Base-by-base conservation (phyloP, 2,329 filamentous ascomycete genomes). In the Botrytis squamosa region DNA sequence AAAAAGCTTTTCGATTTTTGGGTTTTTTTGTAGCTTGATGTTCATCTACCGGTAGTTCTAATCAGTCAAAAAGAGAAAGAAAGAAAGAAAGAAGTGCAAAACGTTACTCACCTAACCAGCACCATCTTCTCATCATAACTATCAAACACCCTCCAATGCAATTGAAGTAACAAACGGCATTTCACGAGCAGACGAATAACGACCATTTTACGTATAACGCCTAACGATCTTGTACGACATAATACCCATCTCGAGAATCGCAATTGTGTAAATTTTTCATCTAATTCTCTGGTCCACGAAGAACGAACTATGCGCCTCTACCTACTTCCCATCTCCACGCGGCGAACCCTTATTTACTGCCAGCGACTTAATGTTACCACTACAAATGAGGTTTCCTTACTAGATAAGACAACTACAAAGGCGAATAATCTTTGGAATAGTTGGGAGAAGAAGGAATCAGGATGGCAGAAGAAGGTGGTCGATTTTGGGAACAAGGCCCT, bases 331-430 rank as follows among this genome's bases (percentile, higher is more conserved):
- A 92, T 99, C 79, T 97, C 95, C 74, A 97, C 94, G 77, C 90
- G 93, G 81, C 92, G 95, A 80, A 95, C 94, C 70, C 89, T 99
- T 76, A 90, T 99, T 80, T 98, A 97, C 86, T 97, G 93, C 83
- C 93, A 97, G 81, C 91, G 92, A 77, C 85, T 93, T 76, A 87
- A 90, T 80, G 83, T 86, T 70, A 85, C 89, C 66, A 83, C 87
- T 55, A 82, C 87, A 14, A 84, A 86, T 57, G 84, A 87, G 71
- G 83, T 86, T 80, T 86, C 87, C 33, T 84, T 89, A 78, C 81
- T 91, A 74, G 94, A 98, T 82, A 90, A 89, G 81, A 84, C 85
- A 78, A 92, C 92, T 67, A 84, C 85, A 78, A 93, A 91, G 80
- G 94, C 93, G 0, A 90, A 92, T 63, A 86, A 89, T 78, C 90